Conservation (phyloP, 2,329 filamentous ascomycete species). For the Fusarium algeriense region DNA sequence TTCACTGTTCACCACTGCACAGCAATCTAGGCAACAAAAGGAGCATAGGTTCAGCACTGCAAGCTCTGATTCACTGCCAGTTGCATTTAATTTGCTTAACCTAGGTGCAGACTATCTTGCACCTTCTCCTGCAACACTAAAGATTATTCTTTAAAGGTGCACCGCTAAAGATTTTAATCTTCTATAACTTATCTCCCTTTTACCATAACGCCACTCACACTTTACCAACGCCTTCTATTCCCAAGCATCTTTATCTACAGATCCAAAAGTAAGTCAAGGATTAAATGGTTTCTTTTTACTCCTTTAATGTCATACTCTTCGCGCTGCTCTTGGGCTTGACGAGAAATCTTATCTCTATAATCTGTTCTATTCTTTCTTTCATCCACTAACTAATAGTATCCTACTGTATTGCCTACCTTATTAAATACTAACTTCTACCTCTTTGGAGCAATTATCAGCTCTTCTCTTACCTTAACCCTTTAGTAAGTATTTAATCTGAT, state of each 20-base stretch:
- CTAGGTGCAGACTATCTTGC: neutral
- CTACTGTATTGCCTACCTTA: neutral
- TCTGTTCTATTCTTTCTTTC: neutral
- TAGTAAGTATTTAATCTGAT: neutral
- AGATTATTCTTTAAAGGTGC: constrained; percentile 3
- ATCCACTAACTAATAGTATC: neutral
- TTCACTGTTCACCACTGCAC: neutral
- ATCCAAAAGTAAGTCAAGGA: neutral
- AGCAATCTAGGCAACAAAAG: neutral
- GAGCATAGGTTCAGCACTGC: neutral
- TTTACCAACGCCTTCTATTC: neutral
- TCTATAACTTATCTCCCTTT: neutral
- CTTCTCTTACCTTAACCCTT: neutral
- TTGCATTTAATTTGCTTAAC: neutral
- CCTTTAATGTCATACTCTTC: too few species aligned
- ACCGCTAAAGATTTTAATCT: neutral
- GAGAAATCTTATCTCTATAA: neutral
- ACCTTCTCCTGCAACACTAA: neutral
- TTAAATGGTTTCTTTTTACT: too few species aligned
- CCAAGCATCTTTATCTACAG: neutral
- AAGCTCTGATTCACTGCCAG: neutral
- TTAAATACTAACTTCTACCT: neutral
- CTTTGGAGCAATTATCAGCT: neutral
- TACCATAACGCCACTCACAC: neutral
- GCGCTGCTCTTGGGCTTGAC: neutral